Evolutionary conservation across 495 filamentous ascomycete species (phyloP), one percentile per base, ranked within the genome.

Genomic region (Penicillium cataractarum): DNA sequence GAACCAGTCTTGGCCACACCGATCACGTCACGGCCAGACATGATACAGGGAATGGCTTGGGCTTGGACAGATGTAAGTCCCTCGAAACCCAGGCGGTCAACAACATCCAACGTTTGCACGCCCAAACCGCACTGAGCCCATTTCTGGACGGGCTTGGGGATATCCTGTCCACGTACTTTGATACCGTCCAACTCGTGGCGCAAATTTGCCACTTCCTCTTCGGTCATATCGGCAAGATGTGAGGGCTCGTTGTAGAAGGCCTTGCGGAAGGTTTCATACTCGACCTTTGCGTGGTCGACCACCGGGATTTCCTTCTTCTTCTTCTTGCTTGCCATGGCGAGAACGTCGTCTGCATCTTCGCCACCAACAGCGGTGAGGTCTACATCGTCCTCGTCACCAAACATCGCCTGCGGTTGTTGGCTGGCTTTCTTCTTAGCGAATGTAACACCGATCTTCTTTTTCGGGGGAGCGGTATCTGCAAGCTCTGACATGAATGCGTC

Each of bases 1-100:
- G 96, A 98, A 4, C 96, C 96, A 21, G 96, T 99, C 75, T 98
- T 98, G 3, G 96, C 96, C 44, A 98, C 91, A 65, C 94, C 95
- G 63, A 98, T 96, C 15, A 97, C 89, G 80, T 99, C 94, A 66
- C 92, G 88, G 17, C 96, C 96, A 37, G 94, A 95, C 92, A 97
- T 97, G 63, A 97, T 92, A 8, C 92, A 87, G 10, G 96, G 96
- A 66, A 98, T 88, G 2, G 96, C 95, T 71, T 99, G 96, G 61
- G 92, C 85, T 77, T 99, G 96, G 63, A 99, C 97, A 9, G 95
- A 86, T 12, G 96, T 97, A 13, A 95, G 92, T 65, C 83, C 89
- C 39, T 96, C 90, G 70, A 88, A 99, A n/a, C 90, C 90, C 10
- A 97, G 82, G 27, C 83, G 85, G 22, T 88, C 82, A 54, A 99